Base-by-base conservation (phyloP, 768 basidiomycete genomes). In the Neoboletus magnificus region DNA sequence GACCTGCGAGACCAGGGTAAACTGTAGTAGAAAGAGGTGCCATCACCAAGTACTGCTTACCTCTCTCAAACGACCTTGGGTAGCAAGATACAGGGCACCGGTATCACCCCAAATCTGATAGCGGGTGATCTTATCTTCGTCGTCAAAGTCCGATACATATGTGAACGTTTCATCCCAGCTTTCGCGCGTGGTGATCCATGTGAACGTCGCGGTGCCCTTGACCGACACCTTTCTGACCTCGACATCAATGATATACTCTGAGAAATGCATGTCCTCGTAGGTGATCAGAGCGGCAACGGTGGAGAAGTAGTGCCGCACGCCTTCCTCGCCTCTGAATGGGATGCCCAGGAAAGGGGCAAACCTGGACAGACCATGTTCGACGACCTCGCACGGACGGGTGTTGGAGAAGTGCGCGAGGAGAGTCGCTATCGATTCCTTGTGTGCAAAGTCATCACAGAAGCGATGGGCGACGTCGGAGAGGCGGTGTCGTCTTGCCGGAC, bases 21-120 rank as follows among this genome's bases (percentile, higher is more conserved):
- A 20, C n/a, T 7, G 20, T 9, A 37, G 39, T 44, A 30, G 20
- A 15, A 27, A 27, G 5, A n/a, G n/a, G n/a, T 8, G n/a, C 11
- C 27, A 39, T 43, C 23, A 30, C 22, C n/a, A n/a, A n/a, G n/a
- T 5, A 32, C 9, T 11, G 30, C 54, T 52, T 50, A 65, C 64
- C 45, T 59, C 25, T 33, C 27, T 18, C 33, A 84, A 65, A 63
- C 73, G 62, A n/a, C 84, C 83, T 23, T 67, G 73, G 37, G 80
- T 75, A 6, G 84, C 85, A 15, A 86, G 74, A 67, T 83, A 84
- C 11, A 82, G 78, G 6, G 84, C 80, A 12, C 83, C 85, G 8
- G 84, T 81, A 67, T 87, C 86, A 12, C 82, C 83, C 85, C 85
- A 87, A 2, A 87, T 77, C 62, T 87, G 80, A 74, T 84, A 85